Conservation (phyloP, 345 rosid species). For the Mangifera indica region DNA sequence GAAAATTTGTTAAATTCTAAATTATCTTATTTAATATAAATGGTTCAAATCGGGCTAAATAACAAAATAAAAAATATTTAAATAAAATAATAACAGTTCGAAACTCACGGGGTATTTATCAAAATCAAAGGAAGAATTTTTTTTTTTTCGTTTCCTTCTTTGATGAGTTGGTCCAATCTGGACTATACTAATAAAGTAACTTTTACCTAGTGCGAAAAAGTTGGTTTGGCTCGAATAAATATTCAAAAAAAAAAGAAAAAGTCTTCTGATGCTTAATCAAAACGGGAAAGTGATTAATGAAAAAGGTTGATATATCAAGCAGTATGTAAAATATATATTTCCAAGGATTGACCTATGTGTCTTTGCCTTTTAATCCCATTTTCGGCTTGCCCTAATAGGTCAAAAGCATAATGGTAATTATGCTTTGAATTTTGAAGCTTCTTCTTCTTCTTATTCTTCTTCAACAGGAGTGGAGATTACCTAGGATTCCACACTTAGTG, state of each 20-base stretch:
- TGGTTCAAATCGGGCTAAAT: too few relatives aligned
- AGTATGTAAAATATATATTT: slow-evolving; percentile 11
- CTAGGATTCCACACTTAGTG: slow-evolving; percentile 50
- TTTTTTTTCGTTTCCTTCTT: too few relatives aligned
- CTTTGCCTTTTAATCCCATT: slow-evolving; percentile 21
- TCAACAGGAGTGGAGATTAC: slow-evolving; percentile 22
- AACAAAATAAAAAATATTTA: too few relatives aligned
- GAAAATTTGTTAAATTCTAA: too few relatives aligned
- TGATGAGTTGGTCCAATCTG: too few relatives aligned
- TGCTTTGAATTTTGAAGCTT: slow-evolving; percentile 18
- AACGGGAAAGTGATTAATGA: neutral
- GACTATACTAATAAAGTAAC: too few relatives aligned
- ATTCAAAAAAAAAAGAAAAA: neutral
- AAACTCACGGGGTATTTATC: too few relatives aligned
- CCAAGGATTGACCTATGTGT: slow-evolving; percentile 33
- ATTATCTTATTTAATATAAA: too few relatives aligned
- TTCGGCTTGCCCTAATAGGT: slow-evolving; percentile 28
- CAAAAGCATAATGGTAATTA: slow-evolving; percentile 19
- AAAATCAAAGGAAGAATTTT: too few relatives aligned
- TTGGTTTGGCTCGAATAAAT: too few relatives aligned
- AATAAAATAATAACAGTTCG: too few relatives aligned
- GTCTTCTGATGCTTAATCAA: neutral
- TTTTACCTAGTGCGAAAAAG: too few relatives aligned
- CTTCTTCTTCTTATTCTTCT: neutral
- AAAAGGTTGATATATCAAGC: neutral